Conservation (phyloP, 306 rosid species). For the Ammopiptanthus mongolicus region DNA sequence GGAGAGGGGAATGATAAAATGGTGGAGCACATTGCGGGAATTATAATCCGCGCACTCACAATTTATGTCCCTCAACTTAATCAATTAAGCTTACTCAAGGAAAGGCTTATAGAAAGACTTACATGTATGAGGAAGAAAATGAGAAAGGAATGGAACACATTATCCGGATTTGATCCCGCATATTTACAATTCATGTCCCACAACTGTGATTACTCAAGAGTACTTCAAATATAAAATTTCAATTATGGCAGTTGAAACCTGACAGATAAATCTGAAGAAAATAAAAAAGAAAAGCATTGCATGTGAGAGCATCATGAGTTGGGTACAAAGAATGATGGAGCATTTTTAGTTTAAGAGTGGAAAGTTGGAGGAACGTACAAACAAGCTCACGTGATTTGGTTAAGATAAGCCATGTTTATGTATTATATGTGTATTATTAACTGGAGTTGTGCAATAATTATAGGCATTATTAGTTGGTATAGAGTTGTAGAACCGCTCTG, state of each 20-base stretch:
- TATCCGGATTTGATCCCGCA: too few relatives aligned
- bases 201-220: too few relatives aligned
- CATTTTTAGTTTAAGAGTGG: neutral
- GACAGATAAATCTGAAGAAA: conserved; percentile 19
- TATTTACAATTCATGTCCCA: too few relatives aligned
- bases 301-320: conserved; percentile 29
- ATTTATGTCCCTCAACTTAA: too few relatives aligned
- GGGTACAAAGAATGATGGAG: neutral
- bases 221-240: too few relatives aligned
- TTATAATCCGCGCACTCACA: too few relatives aligned
- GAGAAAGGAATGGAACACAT: too few relatives aligned
- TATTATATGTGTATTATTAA: conserved; percentile 3
- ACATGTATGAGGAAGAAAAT: too few relatives aligned
- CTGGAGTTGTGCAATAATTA: neutral
- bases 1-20: too few relatives aligned
- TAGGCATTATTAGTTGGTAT: conserved; percentile 5
- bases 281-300: conserved; percentile 22
- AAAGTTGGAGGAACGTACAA: conserved; percentile 15
- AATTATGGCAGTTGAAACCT: conserved; percentile 3
- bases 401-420: neutral
- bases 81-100: too few relatives aligned
- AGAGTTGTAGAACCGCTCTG: neutral
- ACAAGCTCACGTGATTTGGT: conserved; percentile 27
- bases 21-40: too few relatives aligned
- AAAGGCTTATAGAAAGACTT: too few relatives aligned